Evolutionary conservation across 116 monocot genomes (phyloP), one percentile per base, ranked within the genome.

Genomic region (Phalaenopsis hybrid): DNA sequence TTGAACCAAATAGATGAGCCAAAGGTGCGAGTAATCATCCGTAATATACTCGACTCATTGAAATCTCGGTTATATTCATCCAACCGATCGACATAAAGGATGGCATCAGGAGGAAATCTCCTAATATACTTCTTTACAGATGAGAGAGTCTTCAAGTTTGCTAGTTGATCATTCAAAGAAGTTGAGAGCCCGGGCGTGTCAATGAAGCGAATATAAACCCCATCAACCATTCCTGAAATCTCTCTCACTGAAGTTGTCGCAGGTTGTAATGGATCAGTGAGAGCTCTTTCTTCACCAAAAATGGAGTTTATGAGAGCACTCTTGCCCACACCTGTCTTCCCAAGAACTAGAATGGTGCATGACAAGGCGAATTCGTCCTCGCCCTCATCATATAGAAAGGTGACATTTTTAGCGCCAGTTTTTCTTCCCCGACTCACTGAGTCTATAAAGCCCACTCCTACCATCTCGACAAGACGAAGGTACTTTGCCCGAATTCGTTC

Each of bases 281-380:
- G 33, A 43, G 87, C 80, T 63, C 82, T 87, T 45, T 87, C 87
- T 75, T 84, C 82, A 48, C 83, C 83, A 18, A 89, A 89, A 8
- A 89, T 87, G 21, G 89, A 89, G 69, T 89, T 87, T 44, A 87
- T 87, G 1, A 82, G 81, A 4, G 89, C 85, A 20, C 85, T 82
- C 78, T 89, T 89, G 52, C 87, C 87, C 6, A 89, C 89, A 21
- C 87, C 87, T 31, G 85, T 84, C 79, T 89, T 89, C 18, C 89
- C 87, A 44, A 89, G 80, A 11, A 87, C 81, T 52, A 89, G 74
- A 52, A 89, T 83, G 37, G 85, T 89, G 34, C 84, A 86, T 37
- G 89, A 80, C 63, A 89, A 89, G 31, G 82, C 31, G 55, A 87
- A 75, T 45, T 87, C 87, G 12, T 80, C 76, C 8, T 80, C 69